A percentile compares a stretch with the other conserved stretches of the same genome.
Conservation (phyloP, 306 rosid species). For the Cucumis melo region DNA sequence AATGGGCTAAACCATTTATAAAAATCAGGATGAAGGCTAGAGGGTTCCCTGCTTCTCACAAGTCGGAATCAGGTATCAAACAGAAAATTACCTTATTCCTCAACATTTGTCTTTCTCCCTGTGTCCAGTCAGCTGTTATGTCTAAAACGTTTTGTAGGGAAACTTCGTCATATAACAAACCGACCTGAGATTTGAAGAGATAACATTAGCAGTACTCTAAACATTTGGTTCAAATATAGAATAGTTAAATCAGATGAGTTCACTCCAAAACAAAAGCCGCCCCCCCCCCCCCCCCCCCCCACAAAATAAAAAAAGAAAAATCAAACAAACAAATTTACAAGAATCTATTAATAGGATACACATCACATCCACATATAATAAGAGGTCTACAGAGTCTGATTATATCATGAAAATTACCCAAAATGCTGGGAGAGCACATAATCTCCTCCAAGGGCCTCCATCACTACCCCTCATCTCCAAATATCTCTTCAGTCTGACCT, state of each 20-base stretch:
- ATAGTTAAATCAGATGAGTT: not conserved
- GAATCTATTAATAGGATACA: not conserved
- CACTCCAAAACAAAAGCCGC: not conserved
- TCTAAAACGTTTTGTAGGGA: conserved; percentile 70
- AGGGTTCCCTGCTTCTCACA: not conserved
- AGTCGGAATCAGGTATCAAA: not conserved
- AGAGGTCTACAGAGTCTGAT: conserved; percentile 7
- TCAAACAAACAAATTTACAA: not conserved
- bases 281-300: too few relatives aligned
- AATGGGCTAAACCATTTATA: not conserved
- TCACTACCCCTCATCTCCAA: conserved; percentile 99
- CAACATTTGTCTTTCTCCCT: conserved; percentile 77
- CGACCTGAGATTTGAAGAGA: conserved; percentile 59
- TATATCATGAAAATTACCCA: conserved; percentile 47
- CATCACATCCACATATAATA: not conserved
- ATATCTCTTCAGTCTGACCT: conserved; percentile 97
- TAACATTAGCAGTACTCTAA: not conserved
- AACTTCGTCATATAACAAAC: conserved; percentile 70
- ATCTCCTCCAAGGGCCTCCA: conserved; percentile 99
- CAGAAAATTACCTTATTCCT: conserved; percentile 62
- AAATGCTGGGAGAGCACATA: conserved; percentile 95
- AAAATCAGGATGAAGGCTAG: not conserved
- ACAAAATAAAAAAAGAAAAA: too few relatives aligned
- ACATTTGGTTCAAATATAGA: not conserved
- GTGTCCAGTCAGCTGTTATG: conserved; percentile 85